These are phyloP conservation scores for Didymella keratinophila DNA, from an alignment of 2,329 filamentous ascomycete species.

Conservation along the genomic window DNA sequence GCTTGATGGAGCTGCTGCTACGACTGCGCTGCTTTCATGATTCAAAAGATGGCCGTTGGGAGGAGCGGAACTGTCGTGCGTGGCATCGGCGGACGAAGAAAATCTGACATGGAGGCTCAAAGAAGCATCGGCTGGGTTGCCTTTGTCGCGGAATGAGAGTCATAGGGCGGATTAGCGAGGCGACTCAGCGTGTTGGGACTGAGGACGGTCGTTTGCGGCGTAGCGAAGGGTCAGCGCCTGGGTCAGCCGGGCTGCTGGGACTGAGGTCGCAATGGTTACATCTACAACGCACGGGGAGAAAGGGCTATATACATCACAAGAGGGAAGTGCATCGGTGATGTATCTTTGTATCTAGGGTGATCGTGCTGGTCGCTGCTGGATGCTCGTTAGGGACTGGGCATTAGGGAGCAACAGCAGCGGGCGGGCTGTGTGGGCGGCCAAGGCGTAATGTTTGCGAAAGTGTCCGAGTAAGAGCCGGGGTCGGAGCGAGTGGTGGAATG, in stretches of 20 bases:
- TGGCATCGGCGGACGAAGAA: slow-evolving; percentile 18
- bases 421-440: slow-evolving; percentile 1
- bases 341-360: not conserved
- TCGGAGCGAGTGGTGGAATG: slow-evolving; percentile 23
- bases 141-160: slow-evolving; percentile 30
- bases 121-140: slow-evolving; percentile 22
- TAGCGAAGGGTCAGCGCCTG: slow-evolving; percentile 10
- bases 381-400: not conserved
- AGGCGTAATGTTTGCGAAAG: slow-evolving; percentile 20
- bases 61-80: slow-evolving; percentile 13
- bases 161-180: slow-evolving; percentile 31
- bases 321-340: not conserved
- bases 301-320: slow-evolving; percentile 11
- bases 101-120: slow-evolving; percentile 17
- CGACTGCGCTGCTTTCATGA: slow-evolving; percentile 5
- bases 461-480: slow-evolving; percentile 24
- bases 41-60: slow-evolving; percentile 9
- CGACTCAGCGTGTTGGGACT: slow-evolving; percentile 18
- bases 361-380: not conserved
- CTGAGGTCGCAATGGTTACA: slow-evolving; percentile 8
- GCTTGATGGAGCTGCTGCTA: slow-evolving; percentile 3
- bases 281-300: not conserved
- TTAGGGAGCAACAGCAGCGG: slow-evolving; percentile 21
- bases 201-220: slow-evolving; percentile 31
- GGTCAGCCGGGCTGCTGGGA: slow-evolving; percentile 15